phyloP scores from a whole-genome alignment of 768 basidiomycete species.

The Termitomyces sp. region DNA sequence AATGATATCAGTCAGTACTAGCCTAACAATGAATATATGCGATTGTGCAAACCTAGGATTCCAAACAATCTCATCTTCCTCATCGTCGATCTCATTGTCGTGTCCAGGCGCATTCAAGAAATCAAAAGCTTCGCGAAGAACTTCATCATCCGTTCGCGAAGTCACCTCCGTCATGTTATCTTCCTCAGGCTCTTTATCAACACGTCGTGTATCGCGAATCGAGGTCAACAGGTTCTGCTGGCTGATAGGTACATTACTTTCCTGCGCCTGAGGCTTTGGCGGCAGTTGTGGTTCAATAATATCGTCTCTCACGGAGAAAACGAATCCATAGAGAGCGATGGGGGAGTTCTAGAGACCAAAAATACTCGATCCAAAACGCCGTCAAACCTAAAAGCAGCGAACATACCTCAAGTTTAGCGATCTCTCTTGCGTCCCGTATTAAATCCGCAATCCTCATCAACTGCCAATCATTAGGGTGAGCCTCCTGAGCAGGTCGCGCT shows the following conservation, averaged over 20 bases:
- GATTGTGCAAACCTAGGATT: constrained; percentile 46
- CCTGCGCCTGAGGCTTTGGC: neutral
- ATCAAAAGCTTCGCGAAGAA: constrained; percentile 64
- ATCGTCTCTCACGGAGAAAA: constrained; percentile 6
- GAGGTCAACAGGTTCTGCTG: constrained; percentile 20
- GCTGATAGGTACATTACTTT: constrained; percentile 4
- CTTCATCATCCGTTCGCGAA: constrained; percentile 78
- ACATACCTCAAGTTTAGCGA: constrained; percentile 58
- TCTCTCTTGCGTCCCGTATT: constrained; percentile 58
- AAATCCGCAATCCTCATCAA: constrained; percentile 91
- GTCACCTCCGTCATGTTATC: constrained; percentile 66
- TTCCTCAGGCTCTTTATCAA: constrained; percentile 31
- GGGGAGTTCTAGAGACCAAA: constrained; percentile 32
- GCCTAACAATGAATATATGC: neutral
- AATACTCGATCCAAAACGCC: neutral
- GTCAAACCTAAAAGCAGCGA: neutral
- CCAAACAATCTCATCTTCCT: constrained; percentile 76
- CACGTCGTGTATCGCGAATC: constrained; percentile 19
- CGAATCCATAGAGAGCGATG: constrained; percentile 15
- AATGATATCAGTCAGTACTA: neutral
- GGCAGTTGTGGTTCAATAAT: constrained; percentile 19
- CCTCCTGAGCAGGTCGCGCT: constrained; percentile 25
- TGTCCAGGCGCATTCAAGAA: constrained; percentile 40
- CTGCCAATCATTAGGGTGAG: constrained; percentile 92
- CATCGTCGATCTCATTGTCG: constrained; percentile 58